These are phyloP conservation scores for Phialophora verrucosa DNA, from an alignment of 2,329 filamentous ascomycete species.

Conservation along the genomic window DNA sequence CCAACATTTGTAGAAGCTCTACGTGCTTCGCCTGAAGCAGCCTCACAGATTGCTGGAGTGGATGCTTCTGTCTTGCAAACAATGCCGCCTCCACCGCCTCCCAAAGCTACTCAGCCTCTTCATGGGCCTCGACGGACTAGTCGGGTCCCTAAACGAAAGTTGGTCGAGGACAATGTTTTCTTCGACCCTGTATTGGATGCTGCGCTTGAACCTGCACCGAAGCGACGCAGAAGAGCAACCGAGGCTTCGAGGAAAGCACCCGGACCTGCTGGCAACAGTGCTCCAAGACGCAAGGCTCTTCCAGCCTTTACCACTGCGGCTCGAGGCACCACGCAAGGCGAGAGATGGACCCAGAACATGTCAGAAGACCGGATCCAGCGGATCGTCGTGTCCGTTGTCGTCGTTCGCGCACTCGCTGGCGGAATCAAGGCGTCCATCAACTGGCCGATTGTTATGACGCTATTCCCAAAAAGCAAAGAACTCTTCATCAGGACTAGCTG, in stretches of 20 bases:
- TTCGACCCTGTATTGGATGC: constrained; percentile 8
- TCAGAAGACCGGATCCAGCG: constrained; percentile 40
- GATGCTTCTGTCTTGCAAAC: constrained; percentile 4
- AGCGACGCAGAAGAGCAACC: constrained; percentile 20
- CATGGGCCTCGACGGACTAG: constrained; percentile 10
- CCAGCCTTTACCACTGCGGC: not conserved
- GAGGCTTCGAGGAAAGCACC: not conserved
- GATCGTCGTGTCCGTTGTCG: constrained; percentile 51
- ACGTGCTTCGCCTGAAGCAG: constrained; percentile 13
- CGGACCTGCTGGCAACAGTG: not conserved
- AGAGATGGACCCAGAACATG: constrained; percentile 29
- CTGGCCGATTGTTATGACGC: constrained; percentile 51
- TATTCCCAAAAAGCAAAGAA: constrained; percentile 50
- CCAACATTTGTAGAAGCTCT: constrained; percentile 27
- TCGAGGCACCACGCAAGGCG: constrained; percentile 8
- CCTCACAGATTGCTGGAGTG: constrained; percentile 11
- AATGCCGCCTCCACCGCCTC: constrained; percentile 12
- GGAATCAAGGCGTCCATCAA: constrained; percentile 52
- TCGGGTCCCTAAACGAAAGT: constrained; percentile 27
- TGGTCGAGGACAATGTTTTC: constrained; percentile 16
- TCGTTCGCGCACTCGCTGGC: constrained; percentile 53
- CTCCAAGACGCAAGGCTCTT: not conserved
- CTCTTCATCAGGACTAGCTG: constrained; percentile 49
- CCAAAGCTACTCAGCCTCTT: not conserved
- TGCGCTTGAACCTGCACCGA: constrained; percentile 14